Percentiles rank a stretch among this genome's conserved stretches.
phyloP scores from a whole-genome alignment of 2,329 filamentous ascomycete species.

The Xylariales sp. region DNA sequence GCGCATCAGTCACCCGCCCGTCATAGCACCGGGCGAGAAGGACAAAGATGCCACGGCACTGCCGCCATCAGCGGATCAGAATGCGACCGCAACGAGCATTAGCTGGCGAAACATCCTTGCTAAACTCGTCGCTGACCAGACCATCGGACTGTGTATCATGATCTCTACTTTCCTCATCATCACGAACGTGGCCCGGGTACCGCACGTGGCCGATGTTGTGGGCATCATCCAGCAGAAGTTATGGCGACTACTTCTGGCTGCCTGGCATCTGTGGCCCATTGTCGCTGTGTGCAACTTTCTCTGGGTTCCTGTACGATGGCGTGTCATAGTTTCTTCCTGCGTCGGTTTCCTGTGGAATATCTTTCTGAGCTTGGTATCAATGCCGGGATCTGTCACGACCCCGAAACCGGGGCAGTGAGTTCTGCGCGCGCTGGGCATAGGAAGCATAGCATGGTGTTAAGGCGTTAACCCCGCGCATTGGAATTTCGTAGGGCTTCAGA shows the following conservation, averaged over 20 bases:
- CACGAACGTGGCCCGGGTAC: conserved; percentile 29
- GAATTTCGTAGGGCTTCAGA: no score
- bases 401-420: no score
- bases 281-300: conserved; percentile 31
- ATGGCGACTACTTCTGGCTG: conserved; percentile 27
- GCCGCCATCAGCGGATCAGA: background rate
- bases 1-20: conserved; percentile 13
- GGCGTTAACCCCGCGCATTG: no score
- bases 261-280: conserved; percentile 33
- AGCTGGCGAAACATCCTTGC: conserved; percentile 30
- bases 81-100: conserved; percentile 10
- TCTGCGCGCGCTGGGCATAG: no score
- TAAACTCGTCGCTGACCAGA: conserved; percentile 33
- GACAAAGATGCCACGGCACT: conserved; percentile 11
- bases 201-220: conserved; percentile 18
- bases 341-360: conserved; percentile 34
- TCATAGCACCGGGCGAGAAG: conserved; percentile 20
- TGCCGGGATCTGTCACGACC: no score
- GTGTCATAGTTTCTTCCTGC: conserved; percentile 30
- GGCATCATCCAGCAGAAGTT: conserved; percentile 24
- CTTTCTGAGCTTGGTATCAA: conserved; percentile 30
- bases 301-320: conserved; percentile 31
- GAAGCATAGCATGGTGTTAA: no score
- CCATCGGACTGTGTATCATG: conserved; percentile 29
- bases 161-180: conserved; percentile 29